A percentile compares a stretch with the other conserved stretches of the same genome.
These are phyloP conservation scores for Euphrasia confusa DNA, from an alignment of 257 asterid genomes.

Conservation along the genomic window DNA sequence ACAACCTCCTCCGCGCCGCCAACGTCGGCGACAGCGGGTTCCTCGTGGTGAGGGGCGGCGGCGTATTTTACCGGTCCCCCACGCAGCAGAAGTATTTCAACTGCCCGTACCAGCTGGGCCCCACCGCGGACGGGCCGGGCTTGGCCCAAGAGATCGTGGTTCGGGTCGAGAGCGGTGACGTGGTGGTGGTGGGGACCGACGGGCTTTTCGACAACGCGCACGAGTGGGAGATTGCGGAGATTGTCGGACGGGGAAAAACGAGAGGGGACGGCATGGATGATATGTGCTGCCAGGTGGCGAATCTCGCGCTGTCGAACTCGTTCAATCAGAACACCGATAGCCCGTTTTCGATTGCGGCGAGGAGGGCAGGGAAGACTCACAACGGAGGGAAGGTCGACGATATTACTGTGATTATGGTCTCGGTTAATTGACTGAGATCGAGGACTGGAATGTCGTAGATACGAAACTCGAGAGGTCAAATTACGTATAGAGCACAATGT, in stretches of 20 bases:
- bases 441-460: too few species aligned
- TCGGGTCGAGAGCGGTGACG: not conserved
- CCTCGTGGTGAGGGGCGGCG: not conserved
- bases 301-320: not conserved
- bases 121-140: not conserved
- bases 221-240: not conserved
- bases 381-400: not conserved
- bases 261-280: not conserved
- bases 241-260: not conserved
- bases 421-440: not conserved
- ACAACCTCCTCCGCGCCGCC: not conserved
- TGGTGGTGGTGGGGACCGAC: not conserved
- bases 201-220: not conserved
- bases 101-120: not conserved
- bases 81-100: not conserved
- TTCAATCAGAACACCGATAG: not conserved
- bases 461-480: too few species aligned
- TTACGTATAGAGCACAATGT: too few species aligned
- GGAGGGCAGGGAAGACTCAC: not conserved
- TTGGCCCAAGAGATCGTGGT: not conserved
- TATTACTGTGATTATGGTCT: not conserved
- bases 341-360: not conserved
- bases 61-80: not conserved
- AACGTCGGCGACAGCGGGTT: conserved; percentile 6
- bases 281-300: not conserved